Conservation (phyloP, 2,329 filamentous ascomycete genomes). For the Colletotrichum sp. region DNA sequence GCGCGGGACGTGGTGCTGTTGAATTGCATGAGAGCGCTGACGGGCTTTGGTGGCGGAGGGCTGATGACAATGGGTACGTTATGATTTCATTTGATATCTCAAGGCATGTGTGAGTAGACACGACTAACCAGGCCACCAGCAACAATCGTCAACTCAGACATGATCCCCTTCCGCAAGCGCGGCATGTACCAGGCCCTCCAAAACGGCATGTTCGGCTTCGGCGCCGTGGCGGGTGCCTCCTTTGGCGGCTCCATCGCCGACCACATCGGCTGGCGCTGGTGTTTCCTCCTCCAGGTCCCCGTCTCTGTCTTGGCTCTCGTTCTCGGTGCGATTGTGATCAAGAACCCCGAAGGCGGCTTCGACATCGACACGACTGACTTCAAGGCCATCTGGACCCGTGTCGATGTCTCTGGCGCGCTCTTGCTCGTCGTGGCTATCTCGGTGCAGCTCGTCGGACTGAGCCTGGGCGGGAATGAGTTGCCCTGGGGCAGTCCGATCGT, state of each 20-base stretch:
- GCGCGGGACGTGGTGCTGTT: conserved; percentile 63
- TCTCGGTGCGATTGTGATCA: conserved; percentile 57
- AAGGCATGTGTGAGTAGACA: no score
- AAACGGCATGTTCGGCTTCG: conserved; percentile 66
- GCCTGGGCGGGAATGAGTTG: conserved; percentile 60
- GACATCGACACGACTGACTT: conserved; percentile 30
- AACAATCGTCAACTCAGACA: conserved; percentile 66
- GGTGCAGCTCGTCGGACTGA: conserved; percentile 59
- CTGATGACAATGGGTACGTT: conserved; percentile 69
- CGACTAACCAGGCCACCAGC: background rate
- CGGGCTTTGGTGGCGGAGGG: conserved; percentile 73
- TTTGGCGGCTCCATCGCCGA: conserved; percentile 70
- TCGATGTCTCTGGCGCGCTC: conserved; percentile 63
- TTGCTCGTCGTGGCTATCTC: conserved; percentile 64
- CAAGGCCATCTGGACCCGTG: conserved; percentile 51
- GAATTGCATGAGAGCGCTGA: conserved; percentile 68
- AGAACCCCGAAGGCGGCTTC: conserved; percentile 43
- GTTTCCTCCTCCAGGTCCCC: conserved; percentile 67
- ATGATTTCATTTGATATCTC: background rate
- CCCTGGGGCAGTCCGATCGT: conserved; percentile 57
- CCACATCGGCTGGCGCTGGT: conserved; percentile 71
- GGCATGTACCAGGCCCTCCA: conserved; percentile 67
- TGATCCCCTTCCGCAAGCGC: conserved; percentile 61
- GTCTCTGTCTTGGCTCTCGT: conserved; percentile 59
- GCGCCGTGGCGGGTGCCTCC: conserved; percentile 66